A percentile compares a stretch with the other conserved stretches of the same genome.
phyloP scores from a whole-genome alignment of 768 basidiomycete genomes.

The Ramaria sp. region DNA sequence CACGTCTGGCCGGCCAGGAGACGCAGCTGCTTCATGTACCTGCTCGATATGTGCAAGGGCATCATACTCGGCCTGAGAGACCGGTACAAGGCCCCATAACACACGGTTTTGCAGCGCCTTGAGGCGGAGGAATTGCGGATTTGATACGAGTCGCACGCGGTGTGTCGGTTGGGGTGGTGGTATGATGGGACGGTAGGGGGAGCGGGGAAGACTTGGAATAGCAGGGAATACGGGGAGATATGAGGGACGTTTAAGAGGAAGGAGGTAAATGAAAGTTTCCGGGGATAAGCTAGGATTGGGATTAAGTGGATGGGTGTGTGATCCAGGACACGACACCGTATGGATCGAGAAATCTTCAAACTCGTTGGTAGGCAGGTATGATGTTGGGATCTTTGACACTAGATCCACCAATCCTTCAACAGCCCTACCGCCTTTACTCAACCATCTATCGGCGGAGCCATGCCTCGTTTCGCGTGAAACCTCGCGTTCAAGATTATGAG shows the following conservation, averaged over 20 bases:
- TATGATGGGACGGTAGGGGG: slow-evolving; percentile 16
- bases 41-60: background rate
- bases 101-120: slow-evolving; percentile 52
- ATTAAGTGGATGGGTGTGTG: background rate
- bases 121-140: slow-evolving; percentile 48
- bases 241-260: slow-evolving; percentile 29
- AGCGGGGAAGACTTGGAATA: slow-evolving; percentile 14
- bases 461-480: background rate
- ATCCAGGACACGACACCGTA: background rate
- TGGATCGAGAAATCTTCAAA: background rate
- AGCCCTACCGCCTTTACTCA: background rate
- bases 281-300: background rate
- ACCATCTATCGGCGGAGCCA: background rate
- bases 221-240: slow-evolving; percentile 30
- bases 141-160: slow-evolving; percentile 45
- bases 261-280: slow-evolving; percentile 9
- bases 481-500: background rate
- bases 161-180: slow-evolving; percentile 22
- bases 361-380: background rate
- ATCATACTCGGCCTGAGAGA: background rate
- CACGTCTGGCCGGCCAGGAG: background rate
- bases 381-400: background rate
- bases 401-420: background rate
- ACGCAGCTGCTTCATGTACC: background rate
- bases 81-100: slow-evolving; percentile 23